Base-by-base conservation (phyloP, 2,329 filamentous ascomycete genomes). In the Paradendryphiella salina region DNA sequence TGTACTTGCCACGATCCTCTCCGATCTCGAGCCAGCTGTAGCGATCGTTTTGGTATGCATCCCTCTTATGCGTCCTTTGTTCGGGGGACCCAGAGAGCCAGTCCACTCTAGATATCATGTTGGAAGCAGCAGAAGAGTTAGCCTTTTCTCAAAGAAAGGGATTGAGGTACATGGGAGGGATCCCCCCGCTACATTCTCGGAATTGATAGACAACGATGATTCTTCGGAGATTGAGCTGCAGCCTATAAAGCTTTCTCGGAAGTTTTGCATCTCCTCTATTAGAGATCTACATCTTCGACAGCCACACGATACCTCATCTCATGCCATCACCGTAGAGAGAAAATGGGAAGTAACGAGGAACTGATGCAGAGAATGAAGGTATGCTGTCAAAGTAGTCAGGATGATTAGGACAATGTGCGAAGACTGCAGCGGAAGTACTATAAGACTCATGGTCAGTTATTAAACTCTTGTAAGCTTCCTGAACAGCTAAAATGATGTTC, bases 41-140 rank as follows among this genome's bases (percentile, higher is more conserved):
- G 59, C 64, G 6, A 64, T 66, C 21, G 54, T 49, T 1, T 41
- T 64, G 2, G 59, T 62, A 5, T 64, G 60, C 29, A 43, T 64
- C 1, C 60, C 60, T 1, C 57, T 64, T 9, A 14, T 63, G 15
- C 57, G 62, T 0, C 62, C 61, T 0, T 43, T 64, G 1, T 52
- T 51, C 23, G 33, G 38, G 1, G 35, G 37, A 8, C 26, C 40
- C 17, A 23, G 21, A 4, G 1, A 33, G 11, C 18, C 10, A 4
- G 20, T 32, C 5, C 11, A 29, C 3, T 46, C 46, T 5, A 41
- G 33, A 5, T 37, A 52, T 31, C 26, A 46, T 7, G 42, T 46
- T 18, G 36, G 17, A 1, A 48, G 41, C 21, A 38, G 42, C 15
- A 52, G 36, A 11, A 15, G 17, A 15, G 44, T 23, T 14, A 39